Evolutionary conservation across 108 stramenopile species (phyloP).

Genomic region (Cyclotella distinguenda): DNA sequence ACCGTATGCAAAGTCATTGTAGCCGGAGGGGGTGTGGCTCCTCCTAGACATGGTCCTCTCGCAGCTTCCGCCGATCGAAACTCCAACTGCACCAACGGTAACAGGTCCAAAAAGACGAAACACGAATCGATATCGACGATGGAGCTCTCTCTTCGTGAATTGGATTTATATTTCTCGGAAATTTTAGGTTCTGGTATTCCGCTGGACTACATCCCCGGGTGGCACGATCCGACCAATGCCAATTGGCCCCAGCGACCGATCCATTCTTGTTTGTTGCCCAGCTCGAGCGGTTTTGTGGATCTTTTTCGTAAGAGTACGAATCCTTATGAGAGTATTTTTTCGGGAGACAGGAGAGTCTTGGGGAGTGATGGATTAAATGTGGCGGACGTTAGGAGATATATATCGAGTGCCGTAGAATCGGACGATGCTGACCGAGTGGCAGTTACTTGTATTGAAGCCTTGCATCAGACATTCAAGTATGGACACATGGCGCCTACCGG

Average conservation of each 20-base stretch:
- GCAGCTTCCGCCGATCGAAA: constrained; percentile 6
- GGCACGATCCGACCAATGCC: constrained; percentile 82
- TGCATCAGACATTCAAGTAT: constrained; percentile 60
- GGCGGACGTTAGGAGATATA: constrained; percentile 59
- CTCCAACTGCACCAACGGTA: constrained; percentile 12
- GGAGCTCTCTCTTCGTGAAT: constrained; percentile 38
- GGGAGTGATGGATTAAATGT: constrained; percentile 82
- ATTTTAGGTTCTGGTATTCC: constrained; percentile 62
- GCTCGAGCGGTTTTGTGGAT: constrained; percentile 37
- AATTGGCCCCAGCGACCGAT: constrained; percentile 87
- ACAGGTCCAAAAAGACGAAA: constrained; percentile 22
- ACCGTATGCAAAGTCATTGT: constrained; percentile 68
- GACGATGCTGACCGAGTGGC: constrained; percentile 23
- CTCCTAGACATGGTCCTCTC: not conserved
- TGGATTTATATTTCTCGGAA: constrained; percentile 65
- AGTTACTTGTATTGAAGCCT: constrained; percentile 47
- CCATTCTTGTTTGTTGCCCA: constrained; percentile 71
- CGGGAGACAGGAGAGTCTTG: constrained; percentile 44
- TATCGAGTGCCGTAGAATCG: constrained; percentile 17
- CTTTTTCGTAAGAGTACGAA: constrained; percentile 67
- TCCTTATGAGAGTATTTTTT: constrained; percentile 57
- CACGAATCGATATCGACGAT: constrained; percentile 16
- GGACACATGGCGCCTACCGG: constrained; percentile 86
- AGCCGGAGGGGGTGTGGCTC: constrained; percentile 56
- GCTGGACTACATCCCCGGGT: constrained; percentile 76